Base-by-base conservation (phyloP, 441 rosid species). In the Euphorbia corollata region DNA sequence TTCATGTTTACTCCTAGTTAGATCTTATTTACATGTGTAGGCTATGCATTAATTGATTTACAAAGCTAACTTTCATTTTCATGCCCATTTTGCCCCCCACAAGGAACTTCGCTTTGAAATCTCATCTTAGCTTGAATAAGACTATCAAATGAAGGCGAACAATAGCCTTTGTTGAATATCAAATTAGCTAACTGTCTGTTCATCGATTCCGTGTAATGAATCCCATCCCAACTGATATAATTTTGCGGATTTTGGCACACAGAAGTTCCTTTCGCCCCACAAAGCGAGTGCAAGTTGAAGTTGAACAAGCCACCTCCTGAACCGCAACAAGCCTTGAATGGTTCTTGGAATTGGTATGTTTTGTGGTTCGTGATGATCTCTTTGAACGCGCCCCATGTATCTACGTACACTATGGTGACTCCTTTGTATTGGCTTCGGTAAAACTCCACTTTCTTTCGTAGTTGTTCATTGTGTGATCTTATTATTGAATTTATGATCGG, bases 281-380 rank as follows among this genome's bases (percentile, higher is more conserved):
- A 85, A 2, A 78, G 70, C 3, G 62, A 58, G 23, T 73, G 51
- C 66, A 70, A 11, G 45, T 77, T 58, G 9, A 79, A 82, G 82
- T 85, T 85, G 66, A 77, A 64, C 0, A 2, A 2, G 48, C 80
- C 82, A 3, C 73, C 75, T 50, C 80, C 75, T 3, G 47, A 63
- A n/a, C 89, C 86, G 9, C 85, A 81, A 61, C 89, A 81, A 2
- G 84, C 75, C 71, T 73, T 73, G 68, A 70, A 79, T 36, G 81
- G 77, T 39, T 84, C 83, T 2, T 30, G 47, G 50, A 85, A 77
- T 0, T 75, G 56, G 59, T 24, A 82, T 11, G 61, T n/a, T 13
- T 57, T 27, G 8, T 54, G 61, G 65, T 73, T 67, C 15, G 36
- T 16, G 23, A 82, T 16, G 71, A 82, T 69, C 67, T 64, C 60